These are phyloP conservation scores for Puya raimondii DNA, from an alignment of 176 grass and related monocot genomes.

Conservation along the genomic window DNA sequence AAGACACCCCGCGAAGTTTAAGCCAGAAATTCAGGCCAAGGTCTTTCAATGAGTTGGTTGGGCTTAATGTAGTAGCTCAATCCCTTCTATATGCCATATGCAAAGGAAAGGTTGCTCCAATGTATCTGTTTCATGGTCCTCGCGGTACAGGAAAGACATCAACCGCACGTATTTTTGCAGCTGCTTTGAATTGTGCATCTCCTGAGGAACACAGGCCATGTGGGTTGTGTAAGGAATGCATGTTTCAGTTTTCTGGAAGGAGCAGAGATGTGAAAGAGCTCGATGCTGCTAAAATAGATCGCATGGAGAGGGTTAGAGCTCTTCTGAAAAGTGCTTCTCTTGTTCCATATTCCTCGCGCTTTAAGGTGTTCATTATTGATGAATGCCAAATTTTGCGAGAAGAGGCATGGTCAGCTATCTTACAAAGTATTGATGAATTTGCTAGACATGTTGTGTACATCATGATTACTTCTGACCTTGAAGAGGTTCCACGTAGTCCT, in stretches of 20 bases:
- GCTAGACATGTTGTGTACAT: slow-evolving; percentile 72
- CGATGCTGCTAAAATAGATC: slow-evolving; percentile 73
- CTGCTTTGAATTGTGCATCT: slow-evolving; percentile 87
- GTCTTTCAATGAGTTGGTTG: slow-evolving; percentile 83
- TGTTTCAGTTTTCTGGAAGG: slow-evolving; percentile 74
- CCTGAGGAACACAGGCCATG: slow-evolving; percentile 83
- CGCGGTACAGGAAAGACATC: slow-evolving; percentile 88
- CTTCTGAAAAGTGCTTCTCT: slow-evolving; percentile 70
- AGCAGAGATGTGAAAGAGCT: slow-evolving; percentile 84
- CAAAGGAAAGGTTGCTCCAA: slow-evolving; percentile 88
- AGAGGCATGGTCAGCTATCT: slow-evolving; percentile 81
- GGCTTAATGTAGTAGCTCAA: slow-evolving; percentile 72
- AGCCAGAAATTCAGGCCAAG: slow-evolving; percentile 92
- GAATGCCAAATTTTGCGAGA: slow-evolving; percentile 79
- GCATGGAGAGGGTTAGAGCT: slow-evolving; percentile 56
- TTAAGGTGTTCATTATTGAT: slow-evolving; percentile 86
- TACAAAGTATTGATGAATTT: slow-evolving; percentile 73
- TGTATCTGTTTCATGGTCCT: slow-evolving; percentile 92
- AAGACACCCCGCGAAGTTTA: slow-evolving; percentile 69
- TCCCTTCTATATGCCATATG: slow-evolving; percentile 72
- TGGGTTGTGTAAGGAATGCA: slow-evolving; percentile 83
- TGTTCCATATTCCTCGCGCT: slow-evolving; percentile 73
- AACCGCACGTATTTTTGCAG: slow-evolving; percentile 75
- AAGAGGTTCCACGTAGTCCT: slow-evolving; percentile 49
- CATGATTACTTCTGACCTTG: slow-evolving; percentile 86